Base-by-base conservation (phyloP, 2,329 filamentous ascomycete species). In the Eutypella sp. region DNA sequence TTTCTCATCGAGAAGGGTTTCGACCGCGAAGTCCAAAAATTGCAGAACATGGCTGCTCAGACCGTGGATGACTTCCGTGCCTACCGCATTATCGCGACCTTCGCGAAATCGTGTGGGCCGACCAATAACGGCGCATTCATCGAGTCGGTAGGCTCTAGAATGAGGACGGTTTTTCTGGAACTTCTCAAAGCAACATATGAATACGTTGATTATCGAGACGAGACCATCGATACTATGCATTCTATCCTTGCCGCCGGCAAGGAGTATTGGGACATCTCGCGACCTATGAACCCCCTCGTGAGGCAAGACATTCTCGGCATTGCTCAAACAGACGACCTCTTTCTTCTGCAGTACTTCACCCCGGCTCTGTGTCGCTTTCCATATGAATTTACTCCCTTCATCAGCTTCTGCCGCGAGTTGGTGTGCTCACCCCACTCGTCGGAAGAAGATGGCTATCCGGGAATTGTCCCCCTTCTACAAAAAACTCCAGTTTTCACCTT, bases 371-470 rank as follows among this genome's bases (percentile, higher is more conserved):
- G 80, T 49, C 83, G 92, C 45, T 96, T 90, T 60, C 92, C 92
- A 0, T 92, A 88, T 64, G 92, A 96, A 66, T 84, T 88, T 40
- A 67, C 83, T 3, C 89, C 91, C 1, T 89, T 96, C 57, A 68
- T 95, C 49, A 81, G 78, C 44, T 70, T 95, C 33, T 85, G 82
- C 60, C 82, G 82, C 45, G 79, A 78, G 33, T 68, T 95, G 15
- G 78, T 76, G 69, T 81, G 50, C 50, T 76, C 59, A 65, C 72
- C 56, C 54, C 48, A 51, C 42, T 44, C 43, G 10, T 58, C 64
- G 9, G 61, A 64, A 16, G 58, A 63, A 15, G 65, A 65, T 7
- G 57, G 57, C 19, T 60, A 66, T 8, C 68, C 71, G 38, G 57
- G 74, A 36, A 74, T 90, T 9, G 66, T 85, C 31, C 70, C 76